A percentile compares a stretch with the other conserved stretches of the same genome.
phyloP scores from a whole-genome alignment of 345 rosid species.

The Populus tremula region DNA sequence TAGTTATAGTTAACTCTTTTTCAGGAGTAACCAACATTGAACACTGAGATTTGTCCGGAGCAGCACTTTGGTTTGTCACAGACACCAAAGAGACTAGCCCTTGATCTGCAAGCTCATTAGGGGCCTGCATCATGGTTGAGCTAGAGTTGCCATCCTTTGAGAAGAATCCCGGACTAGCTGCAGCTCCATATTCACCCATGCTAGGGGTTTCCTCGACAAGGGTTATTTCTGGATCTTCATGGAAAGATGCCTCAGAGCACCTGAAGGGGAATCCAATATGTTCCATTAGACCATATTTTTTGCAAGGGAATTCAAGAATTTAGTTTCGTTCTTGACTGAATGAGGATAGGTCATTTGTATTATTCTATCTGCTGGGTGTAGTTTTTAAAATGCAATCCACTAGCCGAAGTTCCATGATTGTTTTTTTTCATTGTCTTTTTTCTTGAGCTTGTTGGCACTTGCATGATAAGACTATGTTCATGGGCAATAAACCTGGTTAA shows the following conservation, averaged over 20 bases:
- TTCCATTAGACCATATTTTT: too few species aligned
- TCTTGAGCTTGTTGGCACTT: too few species aligned
- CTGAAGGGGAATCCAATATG: slow-evolving; percentile 28
- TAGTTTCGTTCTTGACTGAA: not conserved
- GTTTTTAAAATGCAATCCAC: not conserved
- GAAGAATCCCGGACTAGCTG: slow-evolving; percentile 48
- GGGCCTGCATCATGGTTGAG: slow-evolving; percentile 49
- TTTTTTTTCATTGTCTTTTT: not conserved
- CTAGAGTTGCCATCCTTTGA: slow-evolving; percentile 47
- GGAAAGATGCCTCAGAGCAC: slow-evolving; percentile 37
- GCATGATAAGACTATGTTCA: not conserved
- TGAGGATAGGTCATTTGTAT: not conserved
- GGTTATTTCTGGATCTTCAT: slow-evolving; percentile 52
- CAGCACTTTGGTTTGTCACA: slow-evolving; percentile 32
- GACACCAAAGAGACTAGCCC: slow-evolving; percentile 36
- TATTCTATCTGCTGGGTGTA: not conserved
- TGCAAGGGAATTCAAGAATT: not conserved
- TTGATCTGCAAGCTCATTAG: slow-evolving; percentile 45
- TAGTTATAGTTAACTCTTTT: slow-evolving; percentile 32
- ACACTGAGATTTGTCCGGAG: slow-evolving; percentile 29
- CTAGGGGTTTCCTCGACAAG: slow-evolving; percentile 57
- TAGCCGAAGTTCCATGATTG: not conserved
- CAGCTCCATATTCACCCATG: slow-evolving; percentile 26
- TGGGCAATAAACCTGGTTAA: not conserved
- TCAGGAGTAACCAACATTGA: slow-evolving; percentile 43